phyloP scores from a whole-genome alignment of 2,329 filamentous ascomycete genomes.

The Colletotrichum tabaci region DNA sequence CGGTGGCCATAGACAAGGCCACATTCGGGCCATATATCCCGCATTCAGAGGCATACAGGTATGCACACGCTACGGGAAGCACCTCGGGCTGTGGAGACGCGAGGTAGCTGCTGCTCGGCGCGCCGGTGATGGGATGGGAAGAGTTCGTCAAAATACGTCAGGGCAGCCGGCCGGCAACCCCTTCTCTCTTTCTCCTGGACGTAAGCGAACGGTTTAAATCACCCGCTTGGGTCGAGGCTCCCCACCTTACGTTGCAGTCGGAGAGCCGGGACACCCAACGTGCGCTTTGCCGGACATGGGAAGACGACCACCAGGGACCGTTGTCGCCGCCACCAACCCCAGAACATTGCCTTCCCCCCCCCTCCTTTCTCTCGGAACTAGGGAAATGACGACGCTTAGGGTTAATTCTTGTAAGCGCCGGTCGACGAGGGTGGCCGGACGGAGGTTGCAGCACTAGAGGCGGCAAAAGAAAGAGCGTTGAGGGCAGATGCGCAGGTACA shows the following conservation, averaged over 20 bases:
- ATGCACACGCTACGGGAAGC: not conserved
- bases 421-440: slow-evolving; percentile 35
- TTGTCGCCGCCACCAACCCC: slow-evolving; percentile 8
- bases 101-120: slow-evolving; percentile 18
- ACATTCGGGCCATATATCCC: slow-evolving; percentile 13
- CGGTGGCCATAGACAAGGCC: not conserved
- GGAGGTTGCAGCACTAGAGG: slow-evolving; percentile 37
- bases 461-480: slow-evolving; percentile 27
- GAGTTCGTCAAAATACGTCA: slow-evolving; percentile 38
- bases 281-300: slow-evolving; percentile 34
- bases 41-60: slow-evolving; percentile 3
- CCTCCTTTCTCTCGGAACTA: slow-evolving; percentile 31
- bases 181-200: not conserved
- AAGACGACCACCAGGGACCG: slow-evolving; percentile 19
- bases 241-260: slow-evolving; percentile 41
- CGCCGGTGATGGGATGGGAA: slow-evolving; percentile 40
- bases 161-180: not conserved
- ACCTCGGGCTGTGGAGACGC: slow-evolving; percentile 28
- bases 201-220: slow-evolving; percentile 23
- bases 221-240: slow-evolving; percentile 25
- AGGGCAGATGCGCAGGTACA: slow-evolving; percentile 27
- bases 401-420: slow-evolving; percentile 37
- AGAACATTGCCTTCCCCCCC: not conserved
- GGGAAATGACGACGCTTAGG: slow-evolving; percentile 40
- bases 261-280: slow-evolving; percentile 31